Base-by-base conservation (phyloP, 345 rosid species). In the Euclidium syriacum region DNA sequence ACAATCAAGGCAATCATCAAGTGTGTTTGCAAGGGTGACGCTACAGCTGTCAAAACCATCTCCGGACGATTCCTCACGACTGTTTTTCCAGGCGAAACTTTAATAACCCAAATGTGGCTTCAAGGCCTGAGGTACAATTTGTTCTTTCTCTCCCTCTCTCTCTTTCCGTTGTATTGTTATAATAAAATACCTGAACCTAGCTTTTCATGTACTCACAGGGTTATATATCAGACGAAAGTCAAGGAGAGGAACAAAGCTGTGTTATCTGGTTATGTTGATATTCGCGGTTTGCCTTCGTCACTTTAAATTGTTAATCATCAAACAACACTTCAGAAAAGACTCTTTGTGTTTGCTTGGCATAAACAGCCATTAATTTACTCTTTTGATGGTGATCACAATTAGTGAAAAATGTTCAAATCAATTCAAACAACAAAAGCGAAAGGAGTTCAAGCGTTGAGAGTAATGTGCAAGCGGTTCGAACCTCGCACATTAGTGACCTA, bases 91-190 rank as follows among this genome's bases (percentile, higher is more conserved):
- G 89, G 89, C 4, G 97, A 90, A 71, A 86, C 92, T 29, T 75
- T 84, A 64, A 67, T 82, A 15, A 90, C 95, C 0, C 90, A 86
- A 51, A 87, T 87, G 90, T 94, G 97, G 99, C 79, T 87, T 27
- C 71, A 86, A 57, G 88, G 86, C 64, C 68, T 61, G 60, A 85
- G 97, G 99, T 90, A 67, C 14, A 50, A 14, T 44, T 32, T 44
- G 4, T 16, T 0, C 15, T 20, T 6, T 50, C 10, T 26, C 26
- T 15, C 18, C 14, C 49, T 34, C 8, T 32, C 7, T 39, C 11
- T 24, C 6, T 25, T 18, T 47, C 7, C 5, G 12, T 41, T 38
- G 36, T 46, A 2, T 43, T 19, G 23, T 40, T 43, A 20, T 4
- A 17, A 5, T 14, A 3, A 9, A 12, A 16, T 42, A 2, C 10